Evolutionary conservation across 2,329 filamentous ascomycete genomes (phyloP), one percentile per base, ranked within the genome.

Genomic region (Sporothrix globosa): DNA sequence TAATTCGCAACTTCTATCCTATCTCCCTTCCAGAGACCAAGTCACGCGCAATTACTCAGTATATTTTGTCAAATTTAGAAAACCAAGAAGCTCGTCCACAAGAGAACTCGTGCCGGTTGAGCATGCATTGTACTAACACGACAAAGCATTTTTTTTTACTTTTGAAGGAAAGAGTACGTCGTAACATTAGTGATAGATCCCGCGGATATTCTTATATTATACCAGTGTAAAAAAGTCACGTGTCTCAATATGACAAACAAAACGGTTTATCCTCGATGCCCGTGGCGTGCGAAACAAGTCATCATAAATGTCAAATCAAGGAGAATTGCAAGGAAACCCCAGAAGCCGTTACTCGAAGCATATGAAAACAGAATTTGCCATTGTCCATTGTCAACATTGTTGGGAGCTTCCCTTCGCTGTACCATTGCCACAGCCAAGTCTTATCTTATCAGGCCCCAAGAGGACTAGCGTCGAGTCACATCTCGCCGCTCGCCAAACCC

Each of bases 361-460:
- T 17, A 67, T 53, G 63, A 67, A 53, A 67, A 67, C 63, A 30
- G 63, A 19, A 13, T 63, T 27, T 17, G 48, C 46, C 63, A 52
- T 53, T 67, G 63, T 53, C 27, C 30, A 53, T 67, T 53, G 63
- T 41, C 46, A 53, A 13, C 44, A 50, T 50, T 50, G n/a, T 19
- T 63, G 39, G 56, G 46, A 68, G 52, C 66, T 68, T 56, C 50
- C 21, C 14, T 5, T 30, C 41, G 30, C 19, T 39, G 11, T 52
- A 0, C 63, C 48, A 54, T 52, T 39, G 63, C 27, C 27, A 44
- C 56, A 44, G 10, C 21, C 13, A 54, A 14, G 46, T 17, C 71
- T 69, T 74, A 74, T 72, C 73, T 70, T 71, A 73, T 73, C 72
- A 44, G 60, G 1, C 70, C 71, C 1, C 54, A 69, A 69, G 13